Evolutionary conservation across 2,329 filamentous ascomycete genomes (phyloP).

Genomic region (Pseudocercospora fuligena): DNA sequence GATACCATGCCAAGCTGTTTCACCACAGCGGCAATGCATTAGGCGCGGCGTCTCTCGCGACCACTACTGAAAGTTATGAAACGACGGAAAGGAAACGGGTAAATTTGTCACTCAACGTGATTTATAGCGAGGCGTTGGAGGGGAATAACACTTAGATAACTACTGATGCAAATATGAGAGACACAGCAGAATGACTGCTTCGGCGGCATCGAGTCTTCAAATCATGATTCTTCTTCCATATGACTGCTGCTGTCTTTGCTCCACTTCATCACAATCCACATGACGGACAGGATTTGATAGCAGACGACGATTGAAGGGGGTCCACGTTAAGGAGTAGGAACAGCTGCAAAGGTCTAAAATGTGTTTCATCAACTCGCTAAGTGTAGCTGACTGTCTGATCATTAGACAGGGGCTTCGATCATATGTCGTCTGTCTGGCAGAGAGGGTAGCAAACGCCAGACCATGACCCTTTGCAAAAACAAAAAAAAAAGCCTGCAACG

Average conservation of each 20-base stretch:
- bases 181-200: not conserved
- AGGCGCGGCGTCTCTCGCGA: slow-evolving; percentile 17
- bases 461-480: not conserved
- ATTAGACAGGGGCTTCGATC: not conserved
- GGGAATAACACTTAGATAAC: not conserved
- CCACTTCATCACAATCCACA: no score
- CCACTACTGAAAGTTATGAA: slow-evolving; percentile 5
- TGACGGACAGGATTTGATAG: no score
- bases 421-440: not conserved
- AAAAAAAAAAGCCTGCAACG: not conserved
- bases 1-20: slow-evolving; percentile 24
- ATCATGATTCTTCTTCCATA: no score
- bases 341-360: not conserved
- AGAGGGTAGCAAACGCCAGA: not conserved
- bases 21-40: slow-evolving; percentile 28
- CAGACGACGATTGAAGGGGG: no score
- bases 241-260: no score
- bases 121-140: slow-evolving; percentile 32
- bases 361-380: not conserved
- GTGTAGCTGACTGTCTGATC: not conserved
- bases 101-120: slow-evolving; percentile 29
- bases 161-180: not conserved
- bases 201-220: no score
- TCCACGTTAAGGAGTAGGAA: no score
- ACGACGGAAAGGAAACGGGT: slow-evolving; percentile 13